These are phyloP conservation scores for Malus fusca DNA, from an alignment of 306 rosid genomes.

Conservation along the genomic window DNA sequence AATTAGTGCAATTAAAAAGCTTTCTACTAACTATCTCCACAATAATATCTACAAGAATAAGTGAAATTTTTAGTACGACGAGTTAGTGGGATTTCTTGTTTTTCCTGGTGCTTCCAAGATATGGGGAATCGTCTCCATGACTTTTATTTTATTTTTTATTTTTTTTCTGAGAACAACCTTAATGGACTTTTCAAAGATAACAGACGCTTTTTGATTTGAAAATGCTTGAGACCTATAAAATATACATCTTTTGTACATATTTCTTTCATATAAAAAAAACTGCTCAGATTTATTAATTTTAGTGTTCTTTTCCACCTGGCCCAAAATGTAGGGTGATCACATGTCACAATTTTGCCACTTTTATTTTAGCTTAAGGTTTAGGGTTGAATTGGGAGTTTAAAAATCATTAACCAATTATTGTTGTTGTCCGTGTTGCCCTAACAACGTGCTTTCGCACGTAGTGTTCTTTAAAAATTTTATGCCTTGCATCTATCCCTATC, in stretches of 20 bases:
- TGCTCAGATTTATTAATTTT: background rate
- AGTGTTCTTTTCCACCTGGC: background rate
- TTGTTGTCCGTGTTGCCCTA: background rate
- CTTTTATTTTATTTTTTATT: background rate
- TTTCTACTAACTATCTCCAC: too few species aligned
- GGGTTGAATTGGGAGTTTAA: too few species aligned
- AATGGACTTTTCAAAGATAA: background rate
- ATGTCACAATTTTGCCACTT: background rate
- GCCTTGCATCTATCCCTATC: background rate
- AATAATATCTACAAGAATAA: too few species aligned
- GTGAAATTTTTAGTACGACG: too few species aligned
- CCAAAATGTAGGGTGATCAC: background rate
- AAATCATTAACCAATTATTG: background rate
- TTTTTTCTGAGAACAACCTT: slow-evolving; percentile 3
- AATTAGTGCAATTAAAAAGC: too few species aligned
- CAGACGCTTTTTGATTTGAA: background rate
- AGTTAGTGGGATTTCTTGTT: background rate
- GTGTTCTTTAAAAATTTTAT: background rate
- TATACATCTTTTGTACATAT: background rate
- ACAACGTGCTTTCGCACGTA: background rate
- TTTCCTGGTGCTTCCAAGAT: slow-evolving; percentile 2
- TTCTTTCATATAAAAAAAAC: background rate
- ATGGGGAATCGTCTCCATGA: slow-evolving; percentile 2
- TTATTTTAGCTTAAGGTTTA: too few species aligned
- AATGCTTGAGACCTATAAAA: background rate